Percentiles rank a stretch among this genome's conserved stretches.
Conservation (phyloP, 2,329 filamentous ascomycete genomes). For the Fusarium hostae region DNA sequence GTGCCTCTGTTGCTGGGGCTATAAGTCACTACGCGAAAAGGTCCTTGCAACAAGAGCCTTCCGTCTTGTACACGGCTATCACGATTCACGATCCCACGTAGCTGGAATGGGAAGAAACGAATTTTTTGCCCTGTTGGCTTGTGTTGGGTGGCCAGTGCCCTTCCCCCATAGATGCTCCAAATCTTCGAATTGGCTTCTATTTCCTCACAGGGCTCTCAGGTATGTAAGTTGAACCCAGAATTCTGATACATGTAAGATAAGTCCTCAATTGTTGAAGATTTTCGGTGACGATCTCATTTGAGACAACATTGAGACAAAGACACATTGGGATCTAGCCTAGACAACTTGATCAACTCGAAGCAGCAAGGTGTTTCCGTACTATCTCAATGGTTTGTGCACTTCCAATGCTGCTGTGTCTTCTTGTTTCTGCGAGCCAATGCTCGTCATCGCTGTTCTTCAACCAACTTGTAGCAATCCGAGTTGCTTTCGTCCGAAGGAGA, state of each 20-base stretch:
- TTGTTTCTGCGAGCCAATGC: neutral
- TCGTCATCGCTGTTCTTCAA: neutral
- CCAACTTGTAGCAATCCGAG: neutral
- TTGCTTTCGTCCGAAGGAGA: neutral
- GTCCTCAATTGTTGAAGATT: conserved; percentile 8
- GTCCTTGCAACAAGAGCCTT: conserved; percentile 10
- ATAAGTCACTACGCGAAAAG: neutral
- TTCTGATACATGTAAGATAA: conserved; percentile 9
- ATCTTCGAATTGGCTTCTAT: conserved; percentile 32
- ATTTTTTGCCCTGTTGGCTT: conserved; percentile 7
- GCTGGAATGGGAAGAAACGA: conserved; percentile 30
- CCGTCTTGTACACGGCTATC: conserved; percentile 1
- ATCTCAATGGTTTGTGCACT: neutral
- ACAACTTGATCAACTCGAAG: neutral
- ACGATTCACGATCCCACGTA: conserved; percentile 6
- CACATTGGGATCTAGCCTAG: neutral
- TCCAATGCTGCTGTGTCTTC: neutral
- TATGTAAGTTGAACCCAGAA: conserved; percentile 24
- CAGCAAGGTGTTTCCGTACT: neutral
- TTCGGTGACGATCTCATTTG: conserved; percentile 10
- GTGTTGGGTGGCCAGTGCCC: conserved; percentile 21
- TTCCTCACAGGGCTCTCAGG: conserved; percentile 16
- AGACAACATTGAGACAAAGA: conserved; percentile 14
- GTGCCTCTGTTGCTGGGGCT: neutral
- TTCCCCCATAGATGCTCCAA: conserved; percentile 10